Evolutionary conservation across 1,284 basidiomycete genomes (phyloP), one percentile per base, ranked within the genome.

Genomic region (Cryptococcus wingfieldii): DNA sequence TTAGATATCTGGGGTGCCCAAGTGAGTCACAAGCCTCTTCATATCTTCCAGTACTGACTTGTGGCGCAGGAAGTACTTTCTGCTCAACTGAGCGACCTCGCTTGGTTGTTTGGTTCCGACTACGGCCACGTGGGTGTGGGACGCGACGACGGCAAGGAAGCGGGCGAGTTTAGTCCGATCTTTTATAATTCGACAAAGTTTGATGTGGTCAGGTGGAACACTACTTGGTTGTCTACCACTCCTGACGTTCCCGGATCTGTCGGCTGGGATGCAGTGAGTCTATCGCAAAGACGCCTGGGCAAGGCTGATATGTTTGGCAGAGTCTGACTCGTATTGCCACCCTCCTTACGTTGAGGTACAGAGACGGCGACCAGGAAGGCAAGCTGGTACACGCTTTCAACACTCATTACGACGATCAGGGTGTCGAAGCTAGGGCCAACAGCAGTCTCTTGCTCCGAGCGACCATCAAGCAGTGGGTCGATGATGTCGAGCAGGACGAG

Each of bases 111-210:
- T 5, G 84, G 84, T 0, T 39, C 60, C 4, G 59, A 71, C 5
- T 82, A 80, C 12, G 83, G 80, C 78, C 78, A 83, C 79, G 79
- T 84, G 31, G 85, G 85, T 1, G 83, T 85, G 0, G 85, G 85
- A 0, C 78, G 85, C 28, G 81, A 85, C 53, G 83, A 86, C 65
- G 85, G 85, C 3, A 71, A 74, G 12, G 59, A 74, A 25, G 79
- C 76, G 1, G 85, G 85, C 39, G 85, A 86, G 68, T 86, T 83
- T 70, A 81, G 80, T 58, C 83, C 85, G 0, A 82, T 86, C 55
- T 86, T 86, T 70, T 87, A 79, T 71, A 80, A 83, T 61, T 80
- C 76, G 79, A 49, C 38, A n/a, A 53, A 63, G 31, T 71, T 68
- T 47, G 55, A 64, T 4, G 23, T 67, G 13, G 63, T 70, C 9